Percentiles rank a stretch among this genome's conserved stretches.
These are phyloP conservation scores for Wilhelminamyces savonicus DNA, from an alignment of 805 yeast genomes.

Conservation along the genomic window DNA sequence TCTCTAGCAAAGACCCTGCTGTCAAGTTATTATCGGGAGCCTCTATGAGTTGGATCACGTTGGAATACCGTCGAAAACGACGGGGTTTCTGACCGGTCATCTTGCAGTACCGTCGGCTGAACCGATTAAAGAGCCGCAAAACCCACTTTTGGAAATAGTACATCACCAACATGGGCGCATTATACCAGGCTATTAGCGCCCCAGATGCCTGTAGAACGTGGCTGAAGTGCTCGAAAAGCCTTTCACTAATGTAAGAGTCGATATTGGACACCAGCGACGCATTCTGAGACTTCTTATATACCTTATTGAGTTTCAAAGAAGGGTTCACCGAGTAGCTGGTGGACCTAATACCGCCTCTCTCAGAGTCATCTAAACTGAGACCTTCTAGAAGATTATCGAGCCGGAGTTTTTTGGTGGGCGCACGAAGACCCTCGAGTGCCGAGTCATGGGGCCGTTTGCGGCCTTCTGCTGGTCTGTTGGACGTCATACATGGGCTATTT, in stretches of 20 bases:
- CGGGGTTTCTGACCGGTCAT: conserved; percentile 8
- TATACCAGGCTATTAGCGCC: conserved; percentile 19
- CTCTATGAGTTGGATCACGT: conserved; percentile 16
- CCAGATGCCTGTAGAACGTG: conserved; percentile 10
- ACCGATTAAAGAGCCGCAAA: conserved; percentile 28
- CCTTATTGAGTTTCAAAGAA: too few relatives aligned
- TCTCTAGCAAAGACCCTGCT: conserved; percentile 14
- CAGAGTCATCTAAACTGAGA: too few relatives aligned
- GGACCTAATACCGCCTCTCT: too few relatives aligned
- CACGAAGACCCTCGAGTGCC: too few relatives aligned
- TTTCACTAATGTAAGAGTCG: conserved; percentile 16
- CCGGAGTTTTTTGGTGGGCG: conserved; percentile 26
- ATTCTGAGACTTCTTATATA: too few relatives aligned
- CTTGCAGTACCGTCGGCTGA: conserved; percentile 22
- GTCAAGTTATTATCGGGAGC: conserved; percentile 13
- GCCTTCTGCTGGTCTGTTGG: too few relatives aligned
- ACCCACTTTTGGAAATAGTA: conserved; percentile 30
- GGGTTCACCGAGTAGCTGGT: too few relatives aligned
- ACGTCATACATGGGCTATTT: too few relatives aligned
- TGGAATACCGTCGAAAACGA: conserved; percentile 15
- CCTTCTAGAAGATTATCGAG: conserved; percentile 23
- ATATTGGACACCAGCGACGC: too few relatives aligned
- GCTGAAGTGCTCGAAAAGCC: conserved; percentile 17
- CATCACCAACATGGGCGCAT: conserved; percentile 17
- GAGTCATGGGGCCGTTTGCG: too few relatives aligned